These are phyloP conservation scores for Cladosporium sp. DNA, from an alignment of 2,329 filamentous ascomycete species.

Conservation along the genomic window DNA sequence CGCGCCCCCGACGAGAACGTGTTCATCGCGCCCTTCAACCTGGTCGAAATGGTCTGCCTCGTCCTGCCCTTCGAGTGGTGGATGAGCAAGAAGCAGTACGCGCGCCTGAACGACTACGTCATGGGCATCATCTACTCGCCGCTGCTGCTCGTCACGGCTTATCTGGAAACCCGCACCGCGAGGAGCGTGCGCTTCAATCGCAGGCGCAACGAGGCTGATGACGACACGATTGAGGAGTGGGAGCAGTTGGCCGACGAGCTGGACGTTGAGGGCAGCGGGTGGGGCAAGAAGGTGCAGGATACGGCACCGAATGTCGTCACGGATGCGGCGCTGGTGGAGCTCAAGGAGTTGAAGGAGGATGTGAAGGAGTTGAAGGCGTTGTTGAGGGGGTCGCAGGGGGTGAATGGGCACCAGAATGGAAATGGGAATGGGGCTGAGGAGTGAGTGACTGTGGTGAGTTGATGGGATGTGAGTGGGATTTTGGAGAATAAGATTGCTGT, in stretches of 20 bases:
- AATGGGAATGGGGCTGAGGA: not conserved
- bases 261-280: slow-evolving; percentile 79
- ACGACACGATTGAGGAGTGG: slow-evolving; percentile 89
- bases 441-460: not conserved
- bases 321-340: slow-evolving; percentile 69
- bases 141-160: slow-evolving; percentile 72
- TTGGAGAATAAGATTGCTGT: too few relatives aligned
- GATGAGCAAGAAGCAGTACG: slow-evolving; percentile 71
- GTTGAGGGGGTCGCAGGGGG: slow-evolving; percentile 18
- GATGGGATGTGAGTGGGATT: not conserved
- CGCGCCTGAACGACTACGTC: slow-evolving; percentile 78
- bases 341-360: slow-evolving; percentile 41
- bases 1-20: slow-evolving; percentile 97
- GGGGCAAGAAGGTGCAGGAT: slow-evolving; percentile 73
- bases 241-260: slow-evolving; percentile 71
- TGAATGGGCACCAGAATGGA: not conserved
- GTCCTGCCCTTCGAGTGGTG: slow-evolving; percentile 91
- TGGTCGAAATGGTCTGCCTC: slow-evolving; percentile 80
- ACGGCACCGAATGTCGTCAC: slow-evolving; percentile 78
- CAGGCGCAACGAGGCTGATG: slow-evolving; percentile 77
- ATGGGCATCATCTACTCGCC: slow-evolving; percentile 86
- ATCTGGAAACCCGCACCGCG: slow-evolving; percentile 44
- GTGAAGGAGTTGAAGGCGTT: slow-evolving; percentile 43
- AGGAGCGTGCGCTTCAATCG: slow-evolving; percentile 57
- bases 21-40: slow-evolving; percentile 92